phyloP scores from a whole-genome alignment of 2,329 filamentous ascomycete genomes.

The Colletotrichum kahawae region DNA sequence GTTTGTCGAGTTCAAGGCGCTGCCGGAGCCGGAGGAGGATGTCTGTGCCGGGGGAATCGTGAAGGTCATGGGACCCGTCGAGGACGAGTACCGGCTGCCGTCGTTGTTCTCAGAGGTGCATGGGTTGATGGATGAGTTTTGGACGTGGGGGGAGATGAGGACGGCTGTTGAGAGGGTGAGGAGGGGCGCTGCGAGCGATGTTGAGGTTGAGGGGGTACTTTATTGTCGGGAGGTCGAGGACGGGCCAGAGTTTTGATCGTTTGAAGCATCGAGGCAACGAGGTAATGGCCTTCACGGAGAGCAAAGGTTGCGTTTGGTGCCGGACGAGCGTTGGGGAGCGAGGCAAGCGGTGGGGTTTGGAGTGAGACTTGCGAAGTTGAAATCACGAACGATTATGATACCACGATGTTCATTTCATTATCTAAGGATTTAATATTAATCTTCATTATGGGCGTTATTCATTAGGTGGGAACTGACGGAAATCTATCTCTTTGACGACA shows the following conservation, averaged over 20 bases:
- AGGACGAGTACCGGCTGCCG: conserved; percentile 10
- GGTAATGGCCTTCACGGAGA: background rate
- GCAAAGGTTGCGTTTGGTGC: background rate
- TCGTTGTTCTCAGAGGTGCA: background rate
- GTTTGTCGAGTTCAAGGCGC: conserved; percentile 12
- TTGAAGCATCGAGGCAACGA: background rate
- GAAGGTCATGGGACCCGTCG: background rate
- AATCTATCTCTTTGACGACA: background rate
- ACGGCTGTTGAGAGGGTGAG: background rate
- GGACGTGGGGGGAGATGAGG: conserved; percentile 16
- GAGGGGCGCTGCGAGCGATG: background rate
- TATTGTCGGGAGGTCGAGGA: conserved; percentile 11
- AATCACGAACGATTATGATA: background rate
- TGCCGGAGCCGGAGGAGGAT: conserved; percentile 8
- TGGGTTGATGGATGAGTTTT: conserved; percentile 13
- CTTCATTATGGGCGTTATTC: background rate
- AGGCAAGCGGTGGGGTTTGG: background rate
- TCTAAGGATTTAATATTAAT: background rate
- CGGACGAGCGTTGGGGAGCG: background rate
- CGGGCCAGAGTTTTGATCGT: background rate
- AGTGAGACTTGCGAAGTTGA: background rate
- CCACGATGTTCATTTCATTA: background rate
- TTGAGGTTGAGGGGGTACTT: conserved; percentile 2
- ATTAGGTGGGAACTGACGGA: background rate
- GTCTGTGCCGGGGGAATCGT: background rate